A percentile compares a stretch with the other conserved stretches of the same genome.
These are phyloP conservation scores for Colletotrichum sp. DNA, from an alignment of 2,329 filamentous ascomycete genomes.

Conservation along the genomic window DNA sequence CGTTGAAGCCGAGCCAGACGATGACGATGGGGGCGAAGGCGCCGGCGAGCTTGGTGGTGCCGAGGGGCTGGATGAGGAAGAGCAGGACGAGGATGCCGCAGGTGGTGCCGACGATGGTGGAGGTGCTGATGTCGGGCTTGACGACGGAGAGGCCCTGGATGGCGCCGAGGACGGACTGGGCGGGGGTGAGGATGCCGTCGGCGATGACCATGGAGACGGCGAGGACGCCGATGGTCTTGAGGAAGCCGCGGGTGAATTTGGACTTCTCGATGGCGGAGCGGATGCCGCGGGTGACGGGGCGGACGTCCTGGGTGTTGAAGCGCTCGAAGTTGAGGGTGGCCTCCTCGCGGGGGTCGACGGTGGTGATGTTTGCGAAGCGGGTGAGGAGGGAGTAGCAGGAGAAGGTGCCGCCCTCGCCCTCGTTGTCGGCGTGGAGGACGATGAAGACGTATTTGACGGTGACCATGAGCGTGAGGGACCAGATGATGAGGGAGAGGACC, in stretches of 20 bases:
- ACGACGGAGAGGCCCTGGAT: slow-evolving; percentile 69
- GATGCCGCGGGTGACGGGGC: slow-evolving; percentile 54
- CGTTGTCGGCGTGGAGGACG: slow-evolving; percentile 70
- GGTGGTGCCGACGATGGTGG: slow-evolving; percentile 66
- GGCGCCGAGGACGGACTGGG: slow-evolving; percentile 73
- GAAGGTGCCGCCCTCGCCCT: slow-evolving; percentile 75
- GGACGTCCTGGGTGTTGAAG: slow-evolving; percentile 61
- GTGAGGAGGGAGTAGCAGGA: slow-evolving; percentile 69
- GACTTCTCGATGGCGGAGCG: slow-evolving; percentile 65
- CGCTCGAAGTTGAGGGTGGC: slow-evolving; percentile 65
- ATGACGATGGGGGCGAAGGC: slow-evolving; percentile 71
- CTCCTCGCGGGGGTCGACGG: slow-evolving; percentile 61
- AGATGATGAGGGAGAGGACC: slow-evolving; percentile 71
- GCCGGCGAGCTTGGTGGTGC: slow-evolving; percentile 63
- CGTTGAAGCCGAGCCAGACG: slow-evolving; percentile 70
- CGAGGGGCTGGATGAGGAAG: slow-evolving; percentile 70
- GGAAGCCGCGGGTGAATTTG: slow-evolving; percentile 50
- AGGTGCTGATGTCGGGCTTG: slow-evolving; percentile 57
- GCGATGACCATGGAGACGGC: slow-evolving; percentile 72
- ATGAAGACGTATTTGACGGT: slow-evolving; percentile 73
- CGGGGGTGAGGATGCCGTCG: slow-evolving; percentile 71
- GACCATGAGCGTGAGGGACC: slow-evolving; percentile 73
- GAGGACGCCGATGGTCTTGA: slow-evolving; percentile 69
- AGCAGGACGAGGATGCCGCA: slow-evolving; percentile 70
- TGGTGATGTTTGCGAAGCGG: slow-evolving; percentile 63